Evolutionary conservation across 2,329 filamentous ascomycete genomes (phyloP).

Genomic region (Aureobasidium sp.): DNA sequence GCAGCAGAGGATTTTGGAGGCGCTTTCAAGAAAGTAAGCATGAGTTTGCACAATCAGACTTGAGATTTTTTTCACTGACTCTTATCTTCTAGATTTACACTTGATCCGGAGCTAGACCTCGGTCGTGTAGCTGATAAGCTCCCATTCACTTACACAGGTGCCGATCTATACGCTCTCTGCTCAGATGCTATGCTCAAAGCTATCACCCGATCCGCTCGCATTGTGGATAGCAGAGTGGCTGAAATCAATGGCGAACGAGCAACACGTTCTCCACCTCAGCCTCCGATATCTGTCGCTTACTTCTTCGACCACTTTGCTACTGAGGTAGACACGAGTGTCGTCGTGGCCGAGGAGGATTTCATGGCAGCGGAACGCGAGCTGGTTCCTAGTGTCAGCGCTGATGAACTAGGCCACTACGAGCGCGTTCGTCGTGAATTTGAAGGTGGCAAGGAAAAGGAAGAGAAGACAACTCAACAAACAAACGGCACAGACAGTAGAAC

Average conservation of each 20-base stretch:
- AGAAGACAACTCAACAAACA: conserved; percentile 18
- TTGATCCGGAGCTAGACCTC: conserved; percentile 72
- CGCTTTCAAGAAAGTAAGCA: conserved; percentile 82
- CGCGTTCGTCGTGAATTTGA: conserved; percentile 77
- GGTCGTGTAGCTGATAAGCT: conserved; percentile 63
- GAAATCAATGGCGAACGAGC: conserved; percentile 48
- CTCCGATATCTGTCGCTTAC: conserved; percentile 70
- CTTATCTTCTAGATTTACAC: conserved; percentile 57
- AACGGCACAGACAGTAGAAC: background rate
- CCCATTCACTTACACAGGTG: conserved; percentile 94
- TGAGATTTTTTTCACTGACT: background rate
- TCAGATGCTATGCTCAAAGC: conserved; percentile 99
- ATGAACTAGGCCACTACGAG: conserved; percentile 88
- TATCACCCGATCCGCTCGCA: conserved; percentile 78
- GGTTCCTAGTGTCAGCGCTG: conserved; percentile 85
- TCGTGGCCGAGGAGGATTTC: conserved; percentile 87
- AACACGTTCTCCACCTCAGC: conserved; percentile 23
- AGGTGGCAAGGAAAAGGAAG: conserved; percentile 42
- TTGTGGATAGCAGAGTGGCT: conserved; percentile 75
- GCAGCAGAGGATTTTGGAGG: conserved; percentile 88
- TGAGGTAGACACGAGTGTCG: conserved; percentile 72
- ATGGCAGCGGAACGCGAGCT: conserved; percentile 71
- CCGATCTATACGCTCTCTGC: conserved; percentile 93
- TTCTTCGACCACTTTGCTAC: conserved; percentile 92
- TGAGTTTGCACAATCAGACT: background rate